phyloP scores from a whole-genome alignment of 192 early-diverging fungal genomes.

The Podila horticola region DNA sequence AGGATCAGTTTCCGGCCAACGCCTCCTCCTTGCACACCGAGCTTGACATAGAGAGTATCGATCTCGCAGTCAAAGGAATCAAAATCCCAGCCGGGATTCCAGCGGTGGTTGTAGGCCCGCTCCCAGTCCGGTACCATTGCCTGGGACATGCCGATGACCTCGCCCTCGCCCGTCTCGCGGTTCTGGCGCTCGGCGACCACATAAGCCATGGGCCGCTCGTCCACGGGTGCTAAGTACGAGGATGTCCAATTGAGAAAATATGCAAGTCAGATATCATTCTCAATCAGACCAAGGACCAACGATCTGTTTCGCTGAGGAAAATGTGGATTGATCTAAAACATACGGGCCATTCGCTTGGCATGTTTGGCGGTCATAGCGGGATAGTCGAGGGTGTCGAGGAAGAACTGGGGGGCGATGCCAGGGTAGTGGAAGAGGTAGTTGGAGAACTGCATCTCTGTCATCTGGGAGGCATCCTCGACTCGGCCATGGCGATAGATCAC shows the following conservation, averaged over 20 bases:
- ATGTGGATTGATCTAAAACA: not conserved
- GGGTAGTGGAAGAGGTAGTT: constrained; percentile 36
- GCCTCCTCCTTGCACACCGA: constrained; percentile 42
- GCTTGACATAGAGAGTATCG: constrained; percentile 49
- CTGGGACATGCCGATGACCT: constrained; percentile 45
- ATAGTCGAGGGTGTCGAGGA: constrained; percentile 20
- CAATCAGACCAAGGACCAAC: not conserved
- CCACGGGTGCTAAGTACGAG: constrained; percentile 17
- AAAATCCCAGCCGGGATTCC: constrained; percentile 19
- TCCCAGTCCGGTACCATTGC: constrained; percentile 34
- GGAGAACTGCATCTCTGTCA: constrained; percentile 49
- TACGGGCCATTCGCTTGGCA: constrained; percentile 31
- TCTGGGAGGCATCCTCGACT: constrained; percentile 20
- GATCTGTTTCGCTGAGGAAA: not conserved
- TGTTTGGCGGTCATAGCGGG: constrained; percentile 18
- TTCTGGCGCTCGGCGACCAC: constrained; percentile 26
- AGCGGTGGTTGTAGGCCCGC: constrained; percentile 43
- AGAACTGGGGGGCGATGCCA: not conserved
- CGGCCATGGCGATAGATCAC: constrained; percentile 40
- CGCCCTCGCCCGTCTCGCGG: constrained; percentile 5
- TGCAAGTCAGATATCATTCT: not conserved
- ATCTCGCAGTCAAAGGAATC: constrained; percentile 45
- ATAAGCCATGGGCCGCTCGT: constrained; percentile 33
- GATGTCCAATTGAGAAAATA: not conserved
- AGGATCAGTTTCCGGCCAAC: constrained; percentile 39